Base-by-base conservation (phyloP, 768 basidiomycete genomes). In the Hortiboletus campestris region DNA sequence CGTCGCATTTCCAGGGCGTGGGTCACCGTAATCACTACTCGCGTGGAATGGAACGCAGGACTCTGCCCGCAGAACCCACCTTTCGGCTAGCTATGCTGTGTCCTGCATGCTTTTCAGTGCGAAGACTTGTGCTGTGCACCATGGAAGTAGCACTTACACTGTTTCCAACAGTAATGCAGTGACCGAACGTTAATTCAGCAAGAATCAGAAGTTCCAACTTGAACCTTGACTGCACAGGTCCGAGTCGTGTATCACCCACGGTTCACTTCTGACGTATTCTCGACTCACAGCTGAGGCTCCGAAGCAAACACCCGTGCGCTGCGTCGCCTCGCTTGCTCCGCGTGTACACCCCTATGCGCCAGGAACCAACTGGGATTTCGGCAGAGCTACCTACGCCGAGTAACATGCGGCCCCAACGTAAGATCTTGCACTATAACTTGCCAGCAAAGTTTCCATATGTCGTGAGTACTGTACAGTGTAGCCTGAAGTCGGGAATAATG, bases 381-480 rank as follows among this genome's bases (percentile, higher is more conserved):
- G 25, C 31, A 25, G 31, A 47, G 39, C 29, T n/a, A 6, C 39
- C 34, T 25, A 16, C 31, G 13, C 28, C 20, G 46, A 39, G 36
- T 36, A 16, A n/a, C n/a, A 20, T 11, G 16, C 44, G 40, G 20
- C 17, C 39, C 14, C 17, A 41, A 36, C 1, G 32, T 17, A 14
- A 25, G n/a, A 40, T 28, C 20, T 13, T 41, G 49, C 49, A n/a
- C 40, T 12, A 22, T 14, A 41, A 60, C 4, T 25, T 25, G 20
- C 49, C 51, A 38, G 25, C 12, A 48, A 51, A 34, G 32, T 49
- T 32, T 38, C 52, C 62, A 57, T 58, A 55, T 53, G 49, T 49
- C 46, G 40, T 67, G 59, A 53, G 47, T 70, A 71, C 57, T 72
- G 42, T 70, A 72, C 67, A 72, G 55, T 60, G 59, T 47, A 29